Conservation (phyloP, 805 yeast genomes). For the Jamesozyma piceae region DNA sequence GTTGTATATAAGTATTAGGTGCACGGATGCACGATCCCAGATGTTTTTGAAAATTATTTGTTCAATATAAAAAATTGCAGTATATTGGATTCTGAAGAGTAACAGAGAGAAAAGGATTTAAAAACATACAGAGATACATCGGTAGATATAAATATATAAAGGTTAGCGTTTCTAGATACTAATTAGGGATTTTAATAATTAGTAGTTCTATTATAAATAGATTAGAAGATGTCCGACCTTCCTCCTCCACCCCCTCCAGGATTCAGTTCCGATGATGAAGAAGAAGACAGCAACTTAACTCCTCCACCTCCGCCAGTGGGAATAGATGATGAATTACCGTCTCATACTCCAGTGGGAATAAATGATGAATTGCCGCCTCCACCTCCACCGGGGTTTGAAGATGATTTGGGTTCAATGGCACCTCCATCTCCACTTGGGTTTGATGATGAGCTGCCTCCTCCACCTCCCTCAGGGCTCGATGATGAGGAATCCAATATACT, state of each 20-base stretch:
- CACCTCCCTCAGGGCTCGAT: conserved; percentile 21
- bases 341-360: conserved; percentile 26
- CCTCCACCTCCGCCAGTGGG: conserved; percentile 27
- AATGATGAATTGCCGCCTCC: conserved; percentile 19
- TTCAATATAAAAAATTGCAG: background rate
- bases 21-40: no score
- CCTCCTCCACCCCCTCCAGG: conserved; percentile 32
- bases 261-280: conserved; percentile 21
- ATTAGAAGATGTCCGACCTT: conserved; percentile 7
- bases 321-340: conserved; percentile 10
- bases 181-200: no score
- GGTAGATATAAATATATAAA: no score
- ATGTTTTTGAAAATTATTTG: no score
- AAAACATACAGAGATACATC: no score
- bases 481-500: background rate
- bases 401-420: background rate
- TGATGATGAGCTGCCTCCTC: conserved; percentile 2
- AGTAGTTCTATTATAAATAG: no score
- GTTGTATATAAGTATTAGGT: no score
- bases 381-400: conserved; percentile 20
- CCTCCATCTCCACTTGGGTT: conserved; percentile 10
- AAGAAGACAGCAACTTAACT: conserved; percentile 12
- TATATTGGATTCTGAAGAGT: background rate
- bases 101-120: no score
- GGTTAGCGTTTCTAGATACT: no score